Conservation (phyloP, 2,329 filamentous ascomycete species). For the Calonectria pseudoturangicola region DNA sequence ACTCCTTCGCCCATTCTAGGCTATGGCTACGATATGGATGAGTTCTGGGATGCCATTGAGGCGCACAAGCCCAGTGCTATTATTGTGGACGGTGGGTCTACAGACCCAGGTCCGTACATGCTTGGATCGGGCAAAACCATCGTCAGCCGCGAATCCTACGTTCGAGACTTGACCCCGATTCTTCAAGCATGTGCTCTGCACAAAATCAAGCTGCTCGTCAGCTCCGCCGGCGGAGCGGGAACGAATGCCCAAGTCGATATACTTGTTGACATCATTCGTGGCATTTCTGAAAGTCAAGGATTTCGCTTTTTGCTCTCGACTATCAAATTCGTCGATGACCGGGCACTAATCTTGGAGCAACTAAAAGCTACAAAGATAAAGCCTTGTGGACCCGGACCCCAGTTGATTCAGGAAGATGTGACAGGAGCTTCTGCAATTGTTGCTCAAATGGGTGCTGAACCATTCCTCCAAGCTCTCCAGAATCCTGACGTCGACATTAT, state of each 20-base stretch:
- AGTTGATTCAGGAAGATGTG: not conserved
- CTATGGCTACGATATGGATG: not conserved
- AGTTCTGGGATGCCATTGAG: constrained; percentile 4
- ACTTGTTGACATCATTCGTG: not conserved
- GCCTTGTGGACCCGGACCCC: not conserved
- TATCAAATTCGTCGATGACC: not conserved
- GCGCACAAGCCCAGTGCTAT: not conserved
- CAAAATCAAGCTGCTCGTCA: not conserved
- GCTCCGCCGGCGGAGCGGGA: not conserved
- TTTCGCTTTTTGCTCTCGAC: not conserved
- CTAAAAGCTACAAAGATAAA: not conserved
- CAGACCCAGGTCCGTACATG: constrained; percentile 2
- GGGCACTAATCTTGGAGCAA: not conserved
- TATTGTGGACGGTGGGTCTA: not conserved
- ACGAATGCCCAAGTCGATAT: not conserved
- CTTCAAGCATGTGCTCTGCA: not conserved
- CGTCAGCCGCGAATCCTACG: not conserved
- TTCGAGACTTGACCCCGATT: not conserved
- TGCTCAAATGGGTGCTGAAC: constrained; percentile 1
- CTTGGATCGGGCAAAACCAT: constrained; percentile 1
- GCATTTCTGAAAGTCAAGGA: not conserved
- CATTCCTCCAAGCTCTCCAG: not conserved
- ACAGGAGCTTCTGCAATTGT: not conserved
- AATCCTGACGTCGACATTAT: not conserved
- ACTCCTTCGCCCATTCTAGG: not conserved